Evolutionary conservation across 129 eudicot genomes (phyloP).

Genomic region (Centella asiatica): DNA sequence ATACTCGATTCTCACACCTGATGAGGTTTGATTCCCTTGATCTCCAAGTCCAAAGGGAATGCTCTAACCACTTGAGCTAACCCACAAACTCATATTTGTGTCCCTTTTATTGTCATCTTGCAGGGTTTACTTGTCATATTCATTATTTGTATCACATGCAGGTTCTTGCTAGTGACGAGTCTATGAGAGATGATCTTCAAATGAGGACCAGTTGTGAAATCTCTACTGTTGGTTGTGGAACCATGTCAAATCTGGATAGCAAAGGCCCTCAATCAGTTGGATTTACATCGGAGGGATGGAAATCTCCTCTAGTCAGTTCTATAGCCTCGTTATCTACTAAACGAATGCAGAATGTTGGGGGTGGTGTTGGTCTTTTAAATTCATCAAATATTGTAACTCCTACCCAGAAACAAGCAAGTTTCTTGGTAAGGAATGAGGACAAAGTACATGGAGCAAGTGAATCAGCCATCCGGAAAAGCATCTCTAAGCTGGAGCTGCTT

Average conservation of each 20-base stretch:
- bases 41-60: too few relatives aligned
- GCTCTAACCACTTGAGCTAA: too few relatives aligned
- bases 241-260: constrained; percentile 14
- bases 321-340: constrained; percentile 23
- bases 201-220: constrained; percentile 18
- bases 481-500: constrained; percentile 56
- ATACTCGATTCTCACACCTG: too few relatives aligned
- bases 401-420: constrained; percentile 22
- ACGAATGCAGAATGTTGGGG: constrained; percentile 22
- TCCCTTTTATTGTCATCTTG: not conserved
- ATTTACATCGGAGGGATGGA: constrained; percentile 28
- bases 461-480: constrained; percentile 58
- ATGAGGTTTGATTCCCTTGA: too few relatives aligned
- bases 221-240: constrained; percentile 12
- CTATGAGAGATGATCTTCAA: constrained; percentile 15
- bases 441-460: constrained; percentile 20
- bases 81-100: too few relatives aligned
- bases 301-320: constrained; percentile 29
- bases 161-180: constrained; percentile 11
- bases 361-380: constrained; percentile 23
- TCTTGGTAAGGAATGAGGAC: constrained; percentile 21
- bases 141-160: constrained; percentile 20
- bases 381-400: constrained; percentile 29
- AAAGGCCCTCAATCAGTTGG: constrained; percentile 15
- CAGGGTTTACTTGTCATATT: not conserved